Conservation (phyloP, 2,329 filamentous ascomycete genomes). For the Parascedosporium putredinis region DNA sequence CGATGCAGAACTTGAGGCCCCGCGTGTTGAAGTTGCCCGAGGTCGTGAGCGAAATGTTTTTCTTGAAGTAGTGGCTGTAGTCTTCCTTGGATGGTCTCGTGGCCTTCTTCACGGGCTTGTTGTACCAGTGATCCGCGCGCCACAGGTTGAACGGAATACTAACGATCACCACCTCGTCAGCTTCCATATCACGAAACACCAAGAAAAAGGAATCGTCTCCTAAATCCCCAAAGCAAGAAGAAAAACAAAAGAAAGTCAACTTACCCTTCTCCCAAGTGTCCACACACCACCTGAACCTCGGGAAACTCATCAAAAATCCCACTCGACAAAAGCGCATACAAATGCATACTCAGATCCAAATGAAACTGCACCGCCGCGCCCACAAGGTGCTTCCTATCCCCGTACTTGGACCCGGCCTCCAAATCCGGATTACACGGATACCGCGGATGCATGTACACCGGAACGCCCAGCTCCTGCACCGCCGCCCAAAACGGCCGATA, state of each 20-base stretch:
- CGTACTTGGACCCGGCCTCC: conserved; percentile 17
- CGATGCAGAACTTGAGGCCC: conserved; percentile 28
- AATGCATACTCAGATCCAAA: conserved; percentile 31
- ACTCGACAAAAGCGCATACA: conserved; percentile 32
- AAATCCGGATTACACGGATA: conserved; percentile 21
- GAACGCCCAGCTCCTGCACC: conserved; percentile 21
- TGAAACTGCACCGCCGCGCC: conserved; percentile 28
- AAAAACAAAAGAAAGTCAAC: no score
- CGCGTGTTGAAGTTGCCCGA: conserved; percentile 29
- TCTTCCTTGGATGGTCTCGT: conserved; percentile 26
- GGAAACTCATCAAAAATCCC: conserved; percentile 32
- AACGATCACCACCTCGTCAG: no score
- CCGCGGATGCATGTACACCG: conserved; percentile 24
- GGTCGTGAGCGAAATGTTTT: conserved; percentile 31
- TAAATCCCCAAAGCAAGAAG: no score
- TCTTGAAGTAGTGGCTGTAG: conserved; percentile 27
- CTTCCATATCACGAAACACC: no score
- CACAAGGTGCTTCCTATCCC: conserved; percentile 20
- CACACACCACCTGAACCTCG: conserved; percentile 27
- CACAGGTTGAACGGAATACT: conserved; percentile 33
- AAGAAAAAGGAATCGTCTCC: no score
- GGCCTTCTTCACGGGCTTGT: conserved; percentile 28
- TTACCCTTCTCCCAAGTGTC: conserved; percentile 31
- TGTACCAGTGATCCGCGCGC: conserved; percentile 31
- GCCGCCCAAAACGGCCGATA: conserved; percentile 22